Evolutionary conservation across 768 basidiomycete species (phyloP).

Genomic region (Plicaturopsis crispa): DNA sequence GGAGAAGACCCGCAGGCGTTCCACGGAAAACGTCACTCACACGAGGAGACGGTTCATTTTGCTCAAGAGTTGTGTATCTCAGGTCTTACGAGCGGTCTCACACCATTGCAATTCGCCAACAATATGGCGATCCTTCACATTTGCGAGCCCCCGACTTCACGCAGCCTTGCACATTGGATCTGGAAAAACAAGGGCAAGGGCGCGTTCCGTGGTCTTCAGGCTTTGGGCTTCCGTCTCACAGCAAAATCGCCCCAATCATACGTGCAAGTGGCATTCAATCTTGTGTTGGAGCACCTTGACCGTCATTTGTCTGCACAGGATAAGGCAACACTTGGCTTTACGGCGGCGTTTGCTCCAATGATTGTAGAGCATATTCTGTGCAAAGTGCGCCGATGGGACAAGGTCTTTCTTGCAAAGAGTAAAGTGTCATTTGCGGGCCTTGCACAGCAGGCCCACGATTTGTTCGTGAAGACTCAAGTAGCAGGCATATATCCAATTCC

Average conservation of each 20-base stretch:
- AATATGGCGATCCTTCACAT: slow-evolving; percentile 5
- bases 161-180: slow-evolving; percentile 9
- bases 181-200: slow-evolving; percentile 6
- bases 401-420: too few relatives aligned
- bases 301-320: background rate
- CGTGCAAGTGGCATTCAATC: background rate
- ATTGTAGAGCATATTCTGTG: slow-evolving; percentile 12
- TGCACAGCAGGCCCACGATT: too few relatives aligned
- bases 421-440: too few relatives aligned
- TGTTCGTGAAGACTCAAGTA: too few relatives aligned
- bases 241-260: background rate
- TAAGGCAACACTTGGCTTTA: too few relatives aligned
- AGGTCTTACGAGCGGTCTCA: slow-evolving; percentile 9
- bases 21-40: background rate
- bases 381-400: slow-evolving; percentile 11
- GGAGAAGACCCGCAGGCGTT: too few relatives aligned
- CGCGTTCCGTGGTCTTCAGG: slow-evolving; percentile 7
- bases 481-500: too few relatives aligned
- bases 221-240: slow-evolving; percentile 4
- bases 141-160: slow-evolving; percentile 1
- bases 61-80: background rate
- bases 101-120: slow-evolving; percentile 12
- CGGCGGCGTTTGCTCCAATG: slow-evolving; percentile 7
- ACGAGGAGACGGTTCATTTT: slow-evolving; percentile 5
- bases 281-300: slow-evolving; percentile 4